Evolutionary conservation across 306 rosid genomes (phyloP), one percentile per base, ranked within the genome.

Genomic region (Rosa chinensis): DNA sequence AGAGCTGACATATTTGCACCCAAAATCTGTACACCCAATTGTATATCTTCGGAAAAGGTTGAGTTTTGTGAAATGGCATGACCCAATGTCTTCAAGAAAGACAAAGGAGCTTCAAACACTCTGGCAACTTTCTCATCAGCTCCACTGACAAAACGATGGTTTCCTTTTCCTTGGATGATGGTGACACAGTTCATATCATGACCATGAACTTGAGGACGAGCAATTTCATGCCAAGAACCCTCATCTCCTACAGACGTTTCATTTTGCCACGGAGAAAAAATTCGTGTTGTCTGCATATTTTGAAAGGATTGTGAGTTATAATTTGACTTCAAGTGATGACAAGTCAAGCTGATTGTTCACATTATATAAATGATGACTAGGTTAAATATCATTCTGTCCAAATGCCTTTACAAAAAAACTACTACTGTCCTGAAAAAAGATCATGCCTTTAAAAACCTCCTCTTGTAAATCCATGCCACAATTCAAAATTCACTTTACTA

Each of bases 1-100:
- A 96, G 98, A 80, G 99, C 97, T 53, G 99, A 96, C 98, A 96
- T 93, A 85, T 96, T 96, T 79, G 99, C 99, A 85, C 99, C 99
- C 93, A 96, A 90, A 81, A 96, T 84, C 80, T 96, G 97, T 85
- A 91, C 91, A 42, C 85, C 92, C 67, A 69, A 74, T 50, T 85
- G 86, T 76, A 83, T 47, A 82, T 91, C 96, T 79, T 91, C 96
- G 3, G 85, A 70, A 76, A 81, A 75, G 77, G 82, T 21, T 73
- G 85, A 80, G 39, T 83, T 86, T 80, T 80, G 84, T 77, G 83
- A 74, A 59, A 88, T 84, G 84, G 97, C 94, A 85, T 89, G 92
- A 88, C 78, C 88, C 87, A 96, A 81, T 45, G 98, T 93, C 91
- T 87, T 96, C 80, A 93, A 79, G 89, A 96, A 96, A 63, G 98